Conservation (phyloP, 139 green algal species). For the Ettlia oleoabundans region DNA sequence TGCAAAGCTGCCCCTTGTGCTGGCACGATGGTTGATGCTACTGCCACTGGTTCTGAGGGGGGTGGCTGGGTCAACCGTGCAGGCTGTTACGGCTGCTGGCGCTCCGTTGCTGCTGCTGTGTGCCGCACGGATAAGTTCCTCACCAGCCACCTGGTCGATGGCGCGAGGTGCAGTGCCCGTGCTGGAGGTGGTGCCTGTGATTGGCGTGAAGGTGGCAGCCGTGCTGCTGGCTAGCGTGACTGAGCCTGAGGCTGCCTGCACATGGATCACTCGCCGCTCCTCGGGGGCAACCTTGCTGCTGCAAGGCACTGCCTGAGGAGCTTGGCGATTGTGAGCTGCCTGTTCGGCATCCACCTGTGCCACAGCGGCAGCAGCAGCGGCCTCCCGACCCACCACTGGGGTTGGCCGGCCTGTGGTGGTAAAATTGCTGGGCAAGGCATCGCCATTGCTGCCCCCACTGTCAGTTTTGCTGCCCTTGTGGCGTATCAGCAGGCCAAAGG, state of each 20-base stretch:
- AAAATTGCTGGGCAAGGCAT: not conserved
- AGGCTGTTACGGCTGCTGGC: not conserved
- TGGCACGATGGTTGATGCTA: not conserved
- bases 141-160: too few species aligned
- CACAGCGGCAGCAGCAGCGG: not conserved
- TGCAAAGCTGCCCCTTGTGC: slow-evolving; percentile 11
- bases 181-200: not conserved
- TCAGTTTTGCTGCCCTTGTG: not conserved
- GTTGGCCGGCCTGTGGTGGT: not conserved
- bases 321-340: not conserved
- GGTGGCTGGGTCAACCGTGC: too few species aligned
- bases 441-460: not conserved
- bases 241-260: slow-evolving; percentile 4
- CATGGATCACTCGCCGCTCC: not conserved
- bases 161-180: not conserved
- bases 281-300: not conserved
- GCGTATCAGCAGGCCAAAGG: slow-evolving; percentile 1
- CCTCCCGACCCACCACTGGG: not conserved
- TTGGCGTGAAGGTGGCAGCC: too few species aligned
- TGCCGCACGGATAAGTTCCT: slow-evolving; percentile 6
- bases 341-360: slow-evolving; percentile 3
- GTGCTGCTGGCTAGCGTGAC: not conserved
- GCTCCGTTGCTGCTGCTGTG: not conserved
- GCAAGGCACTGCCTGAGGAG: not conserved
- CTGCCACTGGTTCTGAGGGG: too few species aligned